Base-by-base conservation (phyloP, 2,329 filamentous ascomycete species). In the Zasmidium cellare region DNA sequence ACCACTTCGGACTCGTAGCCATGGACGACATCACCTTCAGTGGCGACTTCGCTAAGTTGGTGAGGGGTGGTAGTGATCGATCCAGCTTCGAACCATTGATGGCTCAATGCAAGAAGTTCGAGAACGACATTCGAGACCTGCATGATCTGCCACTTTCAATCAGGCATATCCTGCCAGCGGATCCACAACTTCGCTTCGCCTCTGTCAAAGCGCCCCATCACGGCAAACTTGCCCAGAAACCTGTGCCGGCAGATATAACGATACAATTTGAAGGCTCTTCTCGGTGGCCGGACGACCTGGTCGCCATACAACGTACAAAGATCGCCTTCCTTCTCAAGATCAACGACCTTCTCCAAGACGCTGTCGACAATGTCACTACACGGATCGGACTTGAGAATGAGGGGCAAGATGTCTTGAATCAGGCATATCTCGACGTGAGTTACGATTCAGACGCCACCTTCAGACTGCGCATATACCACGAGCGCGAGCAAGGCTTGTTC, bases 261-360 rank as follows among this genome's bases (percentile, higher is more conserved):
- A 81, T 99, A 49, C 92, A 93, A 70, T 97, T 99, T 67, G 94
- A 99, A 76, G 90, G 89, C 3, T 97, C 94, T 6, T 88, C 87
- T 47, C 88, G 91, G 65, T 99, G 94, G 94, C 94, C 94, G 0
- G 92, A 97, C 70, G 91, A 96, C 69, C 77, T 97, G 9, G 85
- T 85, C 2, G 92, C 93, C 3, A 96, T 97, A 56, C 94, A 99
- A 73, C 86, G 92, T 69, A 92, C 92, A 12, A 99, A 99, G 75
- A 84, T 96, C 41, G 94, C 96, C 2, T 96, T 99, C 71, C 80
- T 90, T 9, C 74, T 88, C 9, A 87, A 86, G 67, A 86, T 96
- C 56, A 86, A 87, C 51, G 85, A 87, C 52, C 82, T 94, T 3
- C 77, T 97, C 2, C 84, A 87, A 66, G 81, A 84, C 18, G 76